These are phyloP conservation scores for Viridothelium virens DNA, from an alignment of 495 filamentous ascomycete species.

Conservation along the genomic window DNA sequence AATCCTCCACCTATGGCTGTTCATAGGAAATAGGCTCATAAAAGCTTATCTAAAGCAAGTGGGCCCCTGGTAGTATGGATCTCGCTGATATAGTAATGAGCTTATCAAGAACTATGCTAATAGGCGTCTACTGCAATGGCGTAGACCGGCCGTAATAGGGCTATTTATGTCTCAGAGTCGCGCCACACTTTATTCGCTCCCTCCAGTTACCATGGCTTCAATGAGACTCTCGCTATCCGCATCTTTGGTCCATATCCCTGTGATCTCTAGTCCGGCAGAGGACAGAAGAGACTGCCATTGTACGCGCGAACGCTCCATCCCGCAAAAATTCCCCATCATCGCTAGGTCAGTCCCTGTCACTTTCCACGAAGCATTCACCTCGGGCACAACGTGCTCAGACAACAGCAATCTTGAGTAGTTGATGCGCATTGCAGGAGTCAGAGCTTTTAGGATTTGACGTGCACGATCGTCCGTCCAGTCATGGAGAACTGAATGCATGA, in stretches of 20 bases:
- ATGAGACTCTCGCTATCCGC: background rate
- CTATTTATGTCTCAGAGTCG: no score
- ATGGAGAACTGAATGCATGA: slow-evolving; percentile 21
- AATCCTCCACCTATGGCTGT: slow-evolving; percentile 33
- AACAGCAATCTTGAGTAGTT: slow-evolving; percentile 45
- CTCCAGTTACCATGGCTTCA: background rate
- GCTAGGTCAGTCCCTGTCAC: slow-evolving; percentile 39
- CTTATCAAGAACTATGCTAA: no score
- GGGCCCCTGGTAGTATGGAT: no score
- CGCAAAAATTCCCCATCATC: slow-evolving; percentile 38
- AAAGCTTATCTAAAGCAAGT: background rate
- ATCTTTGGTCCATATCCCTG: background rate
- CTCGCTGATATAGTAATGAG: no score
- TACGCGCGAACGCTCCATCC: background rate
- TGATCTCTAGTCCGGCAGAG: background rate
- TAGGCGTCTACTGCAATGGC: no score
- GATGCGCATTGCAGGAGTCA: slow-evolving; percentile 36
- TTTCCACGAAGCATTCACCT: slow-evolving; percentile 36
- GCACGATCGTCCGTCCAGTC: slow-evolving; percentile 18
- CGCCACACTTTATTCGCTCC: background rate
- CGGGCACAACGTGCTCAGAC: slow-evolving; percentile 46
- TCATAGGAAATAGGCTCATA: background rate
- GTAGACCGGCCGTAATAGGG: no score
- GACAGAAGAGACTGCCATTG: background rate
- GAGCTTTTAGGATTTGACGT: slow-evolving; percentile 11